These are phyloP conservation scores for Diutina rugosa DNA, from an alignment of 1,139 yeast genomes.

Conservation along the genomic window DNA sequence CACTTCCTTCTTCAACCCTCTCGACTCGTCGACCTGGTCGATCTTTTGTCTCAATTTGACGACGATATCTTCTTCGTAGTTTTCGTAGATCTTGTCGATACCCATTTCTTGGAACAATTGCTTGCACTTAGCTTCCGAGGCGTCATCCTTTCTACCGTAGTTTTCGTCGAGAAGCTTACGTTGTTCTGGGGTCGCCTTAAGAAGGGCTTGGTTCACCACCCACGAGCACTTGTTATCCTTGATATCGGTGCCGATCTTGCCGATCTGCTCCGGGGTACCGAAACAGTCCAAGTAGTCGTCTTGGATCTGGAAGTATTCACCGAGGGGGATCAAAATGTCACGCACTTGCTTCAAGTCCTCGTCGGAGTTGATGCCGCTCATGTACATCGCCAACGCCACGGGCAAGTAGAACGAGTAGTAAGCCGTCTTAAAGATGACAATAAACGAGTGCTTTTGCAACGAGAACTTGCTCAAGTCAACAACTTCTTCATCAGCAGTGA, in stretches of 20 bases:
- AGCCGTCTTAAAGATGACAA: conserved; percentile 94
- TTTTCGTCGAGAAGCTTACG: conserved; percentile 71
- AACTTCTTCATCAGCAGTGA: conserved; percentile 92
- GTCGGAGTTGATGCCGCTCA: conserved; percentile 65
- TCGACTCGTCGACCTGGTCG: conserved; percentile 64
- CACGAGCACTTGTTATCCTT: conserved; percentile 98
- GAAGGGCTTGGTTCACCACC: conserved; percentile 89
- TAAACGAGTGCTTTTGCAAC: conserved; percentile 81
- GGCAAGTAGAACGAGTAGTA: conserved; percentile 96
- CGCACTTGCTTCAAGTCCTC: conserved; percentile 78
- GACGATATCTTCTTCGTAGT: conserved; percentile 75
- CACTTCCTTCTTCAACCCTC: conserved; percentile 80
- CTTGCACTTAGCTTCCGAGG: conserved; percentile 61
- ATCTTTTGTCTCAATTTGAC: conserved; percentile 52
- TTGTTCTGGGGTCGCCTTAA: conserved; percentile 69
- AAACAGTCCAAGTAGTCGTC: conserved; percentile 96
- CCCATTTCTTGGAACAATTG: conserved; percentile 62
- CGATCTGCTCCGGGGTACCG: conserved; percentile 95
- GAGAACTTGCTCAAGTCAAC: conserved; percentile 85
- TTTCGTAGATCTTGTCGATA: conserved; percentile 56
- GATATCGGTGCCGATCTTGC: conserved; percentile 97
- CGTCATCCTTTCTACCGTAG: conserved; percentile 76
- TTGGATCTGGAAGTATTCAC: conserved; percentile 98
- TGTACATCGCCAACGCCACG: conserved; percentile 91
- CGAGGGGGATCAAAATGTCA: conserved; percentile 84